Evolutionary conservation across 148 eudicot genomes (phyloP).

Genomic region (Spergularia marina): DNA sequence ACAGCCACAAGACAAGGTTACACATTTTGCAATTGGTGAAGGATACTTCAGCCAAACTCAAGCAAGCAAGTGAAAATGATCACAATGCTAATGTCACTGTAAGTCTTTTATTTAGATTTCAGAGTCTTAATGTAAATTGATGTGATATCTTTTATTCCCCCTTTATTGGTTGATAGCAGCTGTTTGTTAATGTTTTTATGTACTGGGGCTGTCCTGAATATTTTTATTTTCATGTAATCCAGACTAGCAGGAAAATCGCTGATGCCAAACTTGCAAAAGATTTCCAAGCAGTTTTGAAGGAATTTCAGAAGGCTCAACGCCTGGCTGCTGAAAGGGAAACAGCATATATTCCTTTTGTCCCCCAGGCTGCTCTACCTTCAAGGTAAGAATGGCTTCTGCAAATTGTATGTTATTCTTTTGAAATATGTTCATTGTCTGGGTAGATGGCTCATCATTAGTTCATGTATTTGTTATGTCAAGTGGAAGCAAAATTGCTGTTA

Average conservation of each 20-base stretch:
- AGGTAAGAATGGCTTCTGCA: constrained; percentile 39
- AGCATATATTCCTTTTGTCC: constrained; percentile 69
- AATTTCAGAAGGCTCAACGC: constrained; percentile 84
- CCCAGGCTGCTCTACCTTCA: constrained; percentile 60
- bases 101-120: constrained; percentile 28
- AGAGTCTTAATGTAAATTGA: too few relatives aligned
- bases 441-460: not conserved
- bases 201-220: not conserved
- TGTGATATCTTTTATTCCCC: too few relatives aligned
- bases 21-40: constrained; percentile 83
- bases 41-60: constrained; percentile 83
- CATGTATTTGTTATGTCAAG: not conserved
- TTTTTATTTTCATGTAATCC: constrained; percentile 16
- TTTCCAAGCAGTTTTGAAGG: constrained; percentile 72
- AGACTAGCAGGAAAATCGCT: constrained; percentile 76
- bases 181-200: not conserved
- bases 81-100: constrained; percentile 63
- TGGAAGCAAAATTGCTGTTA: not conserved
- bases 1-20: constrained; percentile 75
- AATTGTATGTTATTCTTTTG: not conserved
- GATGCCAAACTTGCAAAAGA: constrained; percentile 93
- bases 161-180: too few relatives aligned
- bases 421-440: not conserved
- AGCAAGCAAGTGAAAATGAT: constrained; percentile 83
- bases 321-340: constrained; percentile 92